A percentile compares a stretch with the other conserved stretches of the same genome.
Evolutionary conservation across 2,329 filamentous ascomycete genomes (phyloP).

Genomic region (Pseudopyricularia cyperi): DNA sequence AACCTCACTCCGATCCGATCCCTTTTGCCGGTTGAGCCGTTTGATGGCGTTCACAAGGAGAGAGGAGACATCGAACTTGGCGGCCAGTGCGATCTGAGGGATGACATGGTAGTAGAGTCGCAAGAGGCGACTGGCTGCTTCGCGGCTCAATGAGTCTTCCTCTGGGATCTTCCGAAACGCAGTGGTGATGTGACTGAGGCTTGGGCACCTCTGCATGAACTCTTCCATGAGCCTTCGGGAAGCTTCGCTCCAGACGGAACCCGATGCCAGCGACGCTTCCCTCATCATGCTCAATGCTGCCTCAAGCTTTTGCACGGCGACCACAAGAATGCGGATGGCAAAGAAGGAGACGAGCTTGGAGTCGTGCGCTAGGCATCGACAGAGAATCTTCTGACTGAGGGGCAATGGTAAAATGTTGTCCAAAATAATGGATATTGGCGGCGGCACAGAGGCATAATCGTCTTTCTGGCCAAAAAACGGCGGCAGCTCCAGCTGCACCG

Average conservation of each 20-base stretch:
- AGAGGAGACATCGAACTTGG: slow-evolving; percentile 79
- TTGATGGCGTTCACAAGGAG: slow-evolving; percentile 58
- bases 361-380: slow-evolving; percentile 65
- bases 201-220: slow-evolving; percentile 67
- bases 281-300: slow-evolving; percentile 48
- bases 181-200: slow-evolving; percentile 67
- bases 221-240: slow-evolving; percentile 54
- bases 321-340: slow-evolving; percentile 63
- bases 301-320: slow-evolving; percentile 68
- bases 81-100: slow-evolving; percentile 65
- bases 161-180: slow-evolving; percentile 57
- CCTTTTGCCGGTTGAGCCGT: slow-evolving; percentile 40
- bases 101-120: slow-evolving; percentile 75
- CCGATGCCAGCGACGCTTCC: slow-evolving; percentile 22
- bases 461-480: slow-evolving; percentile 54
- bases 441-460: slow-evolving; percentile 53
- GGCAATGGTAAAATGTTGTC: slow-evolving; percentile 80
- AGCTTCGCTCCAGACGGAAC: slow-evolving; percentile 57
- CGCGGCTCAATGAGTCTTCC: slow-evolving; percentile 61
- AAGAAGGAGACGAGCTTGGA: slow-evolving; percentile 76
- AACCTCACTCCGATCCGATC: slow-evolving; percentile 30
- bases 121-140: slow-evolving; percentile 66
- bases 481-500: slow-evolving; percentile 63
- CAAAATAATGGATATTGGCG: slow-evolving; percentile 64
- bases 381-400: slow-evolving; percentile 65